Evolutionary conservation across 2,329 filamentous ascomycete genomes (phyloP).

Genomic region (Pseudogymnoascus pannorum): DNA sequence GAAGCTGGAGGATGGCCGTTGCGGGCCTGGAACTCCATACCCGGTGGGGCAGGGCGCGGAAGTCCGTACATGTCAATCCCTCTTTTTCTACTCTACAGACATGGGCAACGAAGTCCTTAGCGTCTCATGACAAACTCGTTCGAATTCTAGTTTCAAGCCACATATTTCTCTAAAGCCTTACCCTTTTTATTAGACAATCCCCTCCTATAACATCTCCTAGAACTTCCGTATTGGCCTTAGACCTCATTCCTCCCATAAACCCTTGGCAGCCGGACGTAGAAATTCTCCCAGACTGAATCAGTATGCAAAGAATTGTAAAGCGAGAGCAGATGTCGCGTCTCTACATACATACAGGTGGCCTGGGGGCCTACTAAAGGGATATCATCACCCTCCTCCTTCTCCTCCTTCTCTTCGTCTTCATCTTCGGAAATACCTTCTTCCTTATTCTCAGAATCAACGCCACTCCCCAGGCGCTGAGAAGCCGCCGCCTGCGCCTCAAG

Average conservation of each 20-base stretch:
- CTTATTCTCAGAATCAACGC: background rate
- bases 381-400: background rate
- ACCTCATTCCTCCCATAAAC: background rate
- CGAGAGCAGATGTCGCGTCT: background rate
- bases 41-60: background rate
- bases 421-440: background rate
- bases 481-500: background rate
- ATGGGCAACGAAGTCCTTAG: background rate
- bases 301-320: background rate
- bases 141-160: too few relatives aligned
- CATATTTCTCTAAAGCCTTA: background rate
- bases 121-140: background rate
- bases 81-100: background rate
- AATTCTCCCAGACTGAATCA: background rate
- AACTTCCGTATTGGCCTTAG: background rate
- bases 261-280: background rate
- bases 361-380: background rate
- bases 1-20: background rate
- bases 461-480: background rate
- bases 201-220: background rate
- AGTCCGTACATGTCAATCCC: background rate
- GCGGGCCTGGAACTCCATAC: constrained; percentile 1
- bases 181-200: background rate
- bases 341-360: background rate
- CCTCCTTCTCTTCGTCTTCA: too few relatives aligned